Conservation (phyloP, 176 grass and related monocot genomes). For the Hordeum marinum region DNA sequence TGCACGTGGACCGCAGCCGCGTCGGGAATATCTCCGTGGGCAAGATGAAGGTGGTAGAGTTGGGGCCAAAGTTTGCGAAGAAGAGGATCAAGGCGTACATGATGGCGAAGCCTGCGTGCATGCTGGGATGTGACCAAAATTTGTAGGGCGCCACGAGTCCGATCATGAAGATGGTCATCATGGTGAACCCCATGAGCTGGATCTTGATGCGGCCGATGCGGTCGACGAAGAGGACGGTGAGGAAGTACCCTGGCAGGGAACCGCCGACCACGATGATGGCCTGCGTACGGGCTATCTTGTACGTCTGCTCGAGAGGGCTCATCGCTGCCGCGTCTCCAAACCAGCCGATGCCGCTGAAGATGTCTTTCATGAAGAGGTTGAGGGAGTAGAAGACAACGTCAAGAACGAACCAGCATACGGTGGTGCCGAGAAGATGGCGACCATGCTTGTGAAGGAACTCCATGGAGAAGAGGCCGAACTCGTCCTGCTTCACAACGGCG, state of each 20-base stretch:
- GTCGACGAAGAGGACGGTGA: conserved; percentile 16
- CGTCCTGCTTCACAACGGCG: neutral
- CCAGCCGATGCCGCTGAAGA: conserved; percentile 15
- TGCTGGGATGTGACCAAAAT: neutral
- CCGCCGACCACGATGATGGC: neutral
- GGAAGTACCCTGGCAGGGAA: conserved; percentile 14
- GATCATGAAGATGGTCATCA: conserved; percentile 32
- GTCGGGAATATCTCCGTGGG: conserved; percentile 38
- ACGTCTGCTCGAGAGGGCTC: too few relatives aligned
- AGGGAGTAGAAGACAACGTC: conserved; percentile 9
- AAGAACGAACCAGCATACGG: neutral
- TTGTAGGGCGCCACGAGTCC: neutral
- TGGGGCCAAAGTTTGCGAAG: neutral
- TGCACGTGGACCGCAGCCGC: conserved; percentile 41
- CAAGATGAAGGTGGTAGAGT: neutral
- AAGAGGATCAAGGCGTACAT: neutral
- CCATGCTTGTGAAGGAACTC: neutral
- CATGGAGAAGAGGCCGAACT: neutral
- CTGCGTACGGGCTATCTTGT: neutral
- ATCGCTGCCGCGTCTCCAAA: neutral
- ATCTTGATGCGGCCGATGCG: conserved; percentile 21
- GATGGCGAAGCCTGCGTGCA: neutral
- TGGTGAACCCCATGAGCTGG: neutral
- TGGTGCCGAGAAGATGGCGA: neutral
- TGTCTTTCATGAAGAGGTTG: conserved; percentile 19